These are phyloP conservation scores for Russula virescens DNA, from an alignment of 768 basidiomycete species.

Conservation along the genomic window DNA sequence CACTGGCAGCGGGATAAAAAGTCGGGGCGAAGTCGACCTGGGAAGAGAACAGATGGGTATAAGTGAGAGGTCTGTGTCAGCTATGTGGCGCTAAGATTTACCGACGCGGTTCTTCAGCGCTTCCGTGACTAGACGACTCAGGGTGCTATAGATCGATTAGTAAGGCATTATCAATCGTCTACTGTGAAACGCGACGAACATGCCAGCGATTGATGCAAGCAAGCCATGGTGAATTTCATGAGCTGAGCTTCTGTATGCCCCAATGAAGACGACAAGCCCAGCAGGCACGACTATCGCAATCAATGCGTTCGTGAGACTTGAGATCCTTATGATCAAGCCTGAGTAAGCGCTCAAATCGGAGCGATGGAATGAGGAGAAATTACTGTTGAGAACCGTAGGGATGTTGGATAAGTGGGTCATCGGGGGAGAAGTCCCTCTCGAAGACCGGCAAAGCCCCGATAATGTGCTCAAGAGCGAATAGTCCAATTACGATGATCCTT, in stretches of 20 bases:
- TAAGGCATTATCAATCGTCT: not conserved
- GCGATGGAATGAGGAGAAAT: not conserved
- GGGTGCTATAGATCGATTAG: constrained; percentile 32
- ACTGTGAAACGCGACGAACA: constrained; percentile 27
- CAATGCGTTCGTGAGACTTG: constrained; percentile 41
- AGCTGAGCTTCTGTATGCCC: constrained; percentile 40
- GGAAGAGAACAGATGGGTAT: not conserved
- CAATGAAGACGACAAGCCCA: constrained; percentile 34
- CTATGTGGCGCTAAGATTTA: constrained; percentile 26
- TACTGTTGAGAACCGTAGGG: constrained; percentile 20
- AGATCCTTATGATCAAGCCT: constrained; percentile 37
- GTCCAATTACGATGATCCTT: constrained; percentile 32
- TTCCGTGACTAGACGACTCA: constrained; percentile 45
- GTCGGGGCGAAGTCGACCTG: constrained; percentile 54
- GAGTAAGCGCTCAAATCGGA: constrained; percentile 1
- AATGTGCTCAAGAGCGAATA: constrained; percentile 41
- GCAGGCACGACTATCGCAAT: constrained; percentile 46
- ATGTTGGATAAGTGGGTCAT: constrained; percentile 49
- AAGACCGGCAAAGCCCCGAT: constrained; percentile 32
- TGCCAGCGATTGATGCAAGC: constrained; percentile 42
- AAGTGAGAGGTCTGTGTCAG: not conserved
- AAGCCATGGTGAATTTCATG: constrained; percentile 53
- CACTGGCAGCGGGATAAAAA: constrained; percentile 62
- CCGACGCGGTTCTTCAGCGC: constrained; percentile 55
- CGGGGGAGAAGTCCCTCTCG: constrained; percentile 28